A percentile compares a stretch with the other conserved stretches of the same genome.
Evolutionary conservation across 2,329 filamentous ascomycete genomes (phyloP).

Genomic region (Sarocladium strictum): DNA sequence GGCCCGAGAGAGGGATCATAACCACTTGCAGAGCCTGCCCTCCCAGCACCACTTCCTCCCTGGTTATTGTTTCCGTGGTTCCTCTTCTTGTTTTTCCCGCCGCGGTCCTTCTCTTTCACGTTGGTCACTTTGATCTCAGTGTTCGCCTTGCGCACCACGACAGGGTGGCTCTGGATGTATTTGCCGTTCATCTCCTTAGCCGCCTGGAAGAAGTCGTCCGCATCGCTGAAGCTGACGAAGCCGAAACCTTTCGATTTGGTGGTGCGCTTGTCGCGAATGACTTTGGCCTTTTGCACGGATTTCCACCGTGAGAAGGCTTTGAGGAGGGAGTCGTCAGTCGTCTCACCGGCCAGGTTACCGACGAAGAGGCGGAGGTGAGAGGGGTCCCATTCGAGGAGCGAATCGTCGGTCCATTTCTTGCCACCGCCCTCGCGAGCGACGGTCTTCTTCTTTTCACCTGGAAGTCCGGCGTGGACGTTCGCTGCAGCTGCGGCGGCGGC

Average conservation of each 20-base stretch:
- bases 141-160: conserved; percentile 78
- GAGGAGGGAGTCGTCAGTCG: conserved; percentile 88
- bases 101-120: conserved; percentile 53
- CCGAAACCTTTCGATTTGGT: conserved; percentile 95
- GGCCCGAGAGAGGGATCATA: conserved; percentile 49
- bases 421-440: conserved; percentile 85
- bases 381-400: conserved; percentile 92
- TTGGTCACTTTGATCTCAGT: conserved; percentile 80
- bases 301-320: conserved; percentile 90
- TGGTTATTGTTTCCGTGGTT: conserved; percentile 29
- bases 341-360: conserved; percentile 93
- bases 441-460: conserved; percentile 67
- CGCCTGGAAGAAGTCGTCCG: conserved; percentile 93
- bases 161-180: conserved; percentile 96
- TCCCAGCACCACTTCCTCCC: conserved; percentile 20
- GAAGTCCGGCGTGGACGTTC: conserved; percentile 33
- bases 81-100: conserved; percentile 30
- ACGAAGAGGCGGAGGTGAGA: conserved; percentile 92
- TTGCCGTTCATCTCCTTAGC: conserved; percentile 98
- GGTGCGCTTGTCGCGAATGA: conserved; percentile 91
- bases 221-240: conserved; percentile 92
- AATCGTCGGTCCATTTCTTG: conserved; percentile 84
- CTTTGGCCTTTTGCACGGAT: conserved; percentile 85
- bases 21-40: conserved; percentile 26
- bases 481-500: conserved; percentile 20